These are phyloP conservation scores for Rauvolfia tetraphylla DNA, from an alignment of 257 asterid genomes.

Conservation along the genomic window DNA sequence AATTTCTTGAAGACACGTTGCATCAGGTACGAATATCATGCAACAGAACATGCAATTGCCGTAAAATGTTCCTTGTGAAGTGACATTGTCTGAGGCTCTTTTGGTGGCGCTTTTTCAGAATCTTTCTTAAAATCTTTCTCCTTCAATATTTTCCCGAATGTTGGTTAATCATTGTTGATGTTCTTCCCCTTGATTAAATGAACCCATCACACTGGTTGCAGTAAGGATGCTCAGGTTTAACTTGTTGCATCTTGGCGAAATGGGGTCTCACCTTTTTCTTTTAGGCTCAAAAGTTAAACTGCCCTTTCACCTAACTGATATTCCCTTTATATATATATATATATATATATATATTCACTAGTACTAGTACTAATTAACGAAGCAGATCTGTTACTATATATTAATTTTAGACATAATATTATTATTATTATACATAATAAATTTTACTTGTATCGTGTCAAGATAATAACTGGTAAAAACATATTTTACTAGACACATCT, in stretches of 20 bases:
- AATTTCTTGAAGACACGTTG: conserved; percentile 13
- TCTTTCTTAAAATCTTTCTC: conserved; percentile 3
- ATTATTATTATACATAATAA: too few species aligned
- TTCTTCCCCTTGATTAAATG: conserved; percentile 3
- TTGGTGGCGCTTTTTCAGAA: not conserved
- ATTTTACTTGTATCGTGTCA: too few species aligned
- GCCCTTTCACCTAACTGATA: not conserved
- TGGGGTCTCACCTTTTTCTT: not conserved
- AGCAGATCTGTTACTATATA: not conserved
- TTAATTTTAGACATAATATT: not conserved
- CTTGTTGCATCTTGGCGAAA: conserved; percentile 9
- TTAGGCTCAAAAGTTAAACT: not conserved
- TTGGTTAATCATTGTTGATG: conserved; percentile 7
- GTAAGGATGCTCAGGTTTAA: conserved; percentile 20
- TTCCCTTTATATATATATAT: too few species aligned
- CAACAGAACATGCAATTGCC: conserved; percentile 19
- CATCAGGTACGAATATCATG: not conserved
- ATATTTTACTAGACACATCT: too few species aligned
- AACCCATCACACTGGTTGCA: conserved; percentile 4
- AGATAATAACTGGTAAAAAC: too few species aligned
- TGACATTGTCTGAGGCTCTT: conserved; percentile 13
- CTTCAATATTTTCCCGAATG: not conserved
- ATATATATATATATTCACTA: too few species aligned
- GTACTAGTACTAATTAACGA: not conserved
- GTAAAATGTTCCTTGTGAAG: conserved; percentile 14